These are phyloP conservation scores for Erythrobasidium hasegawianum DNA, from an alignment of 1,284 basidiomycete species.

Conservation along the genomic window DNA sequence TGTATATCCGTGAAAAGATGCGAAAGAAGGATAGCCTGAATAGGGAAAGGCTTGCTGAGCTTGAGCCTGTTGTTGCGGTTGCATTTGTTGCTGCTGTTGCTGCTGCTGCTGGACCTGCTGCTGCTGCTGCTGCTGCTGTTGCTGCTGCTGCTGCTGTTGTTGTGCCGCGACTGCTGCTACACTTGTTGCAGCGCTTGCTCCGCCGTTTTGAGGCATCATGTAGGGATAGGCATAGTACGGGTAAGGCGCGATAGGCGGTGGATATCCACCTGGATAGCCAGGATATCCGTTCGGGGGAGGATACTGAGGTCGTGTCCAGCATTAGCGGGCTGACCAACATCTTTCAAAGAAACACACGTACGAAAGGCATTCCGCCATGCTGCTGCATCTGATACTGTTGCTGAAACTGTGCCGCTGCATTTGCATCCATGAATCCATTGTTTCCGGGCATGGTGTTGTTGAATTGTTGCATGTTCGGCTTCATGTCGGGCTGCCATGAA, in stretches of 20 bases:
- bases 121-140: slow-evolving; percentile 1
- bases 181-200: neutral
- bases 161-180: slow-evolving; percentile 5
- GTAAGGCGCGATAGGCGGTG: slow-evolving; percentile 31
- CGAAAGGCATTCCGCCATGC: too few species aligned
- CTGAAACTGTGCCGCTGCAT: too few species aligned
- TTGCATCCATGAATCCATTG: too few species aligned
- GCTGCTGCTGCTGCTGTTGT: slow-evolving; percentile 8
- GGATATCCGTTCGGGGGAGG: neutral
- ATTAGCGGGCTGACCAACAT: neutral
- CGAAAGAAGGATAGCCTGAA: neutral
- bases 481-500: too few species aligned
- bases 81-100: slow-evolving; percentile 3
- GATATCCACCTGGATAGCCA: slow-evolving; percentile 31
- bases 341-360: too few species aligned
- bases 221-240: slow-evolving; percentile 30
- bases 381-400: too few species aligned
- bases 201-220: slow-evolving; percentile 15
- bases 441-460: too few species aligned
- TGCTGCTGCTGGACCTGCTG: neutral
- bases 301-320: neutral
- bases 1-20: slow-evolving; percentile 8
- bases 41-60: neutral
- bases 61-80: neutral
- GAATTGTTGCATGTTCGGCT: too few species aligned